These are phyloP conservation scores for Phialophora verrucosa DNA, from an alignment of 2,329 filamentous ascomycete species.

Conservation along the genomic window DNA sequence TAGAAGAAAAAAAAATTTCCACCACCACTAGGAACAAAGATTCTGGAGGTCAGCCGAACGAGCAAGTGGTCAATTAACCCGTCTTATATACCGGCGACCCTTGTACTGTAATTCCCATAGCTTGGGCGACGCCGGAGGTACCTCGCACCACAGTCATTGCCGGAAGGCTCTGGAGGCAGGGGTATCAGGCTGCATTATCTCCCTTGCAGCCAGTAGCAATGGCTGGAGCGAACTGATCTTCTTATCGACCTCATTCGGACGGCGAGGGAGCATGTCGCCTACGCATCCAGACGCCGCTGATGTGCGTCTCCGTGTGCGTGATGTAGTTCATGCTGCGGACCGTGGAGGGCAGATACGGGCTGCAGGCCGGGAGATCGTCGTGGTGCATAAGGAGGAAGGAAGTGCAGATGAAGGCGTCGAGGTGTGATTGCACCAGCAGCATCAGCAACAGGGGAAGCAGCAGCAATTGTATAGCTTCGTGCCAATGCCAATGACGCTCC, in stretches of 20 bases:
- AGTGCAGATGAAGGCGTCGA: not conserved
- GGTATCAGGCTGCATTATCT: constrained; percentile 18
- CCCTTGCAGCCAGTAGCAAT: constrained; percentile 3
- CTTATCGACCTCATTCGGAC: constrained; percentile 10
- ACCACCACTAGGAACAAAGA: not conserved
- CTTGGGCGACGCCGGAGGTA: not conserved
- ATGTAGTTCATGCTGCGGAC: not conserved
- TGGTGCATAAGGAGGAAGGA: not conserved
- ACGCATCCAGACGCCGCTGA: constrained; percentile 10
- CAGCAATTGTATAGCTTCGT: not conserved
- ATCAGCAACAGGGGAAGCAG: not conserved
- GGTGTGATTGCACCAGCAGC: not conserved
- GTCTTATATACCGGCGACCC: not conserved
- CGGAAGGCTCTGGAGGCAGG: constrained; percentile 17
- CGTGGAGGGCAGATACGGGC: not conserved
- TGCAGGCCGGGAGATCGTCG: constrained; percentile 1
- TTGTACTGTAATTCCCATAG: not conserved
- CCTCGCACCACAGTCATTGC: not conserved
- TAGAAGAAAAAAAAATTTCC: not conserved
- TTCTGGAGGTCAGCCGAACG: not conserved
- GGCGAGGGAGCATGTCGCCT: not conserved
- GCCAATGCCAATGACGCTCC: not conserved
- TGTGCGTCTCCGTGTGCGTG: constrained; percentile 7
- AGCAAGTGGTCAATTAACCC: not conserved
- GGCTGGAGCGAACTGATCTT: not conserved